These are phyloP conservation scores for Apophysomyces sp. DNA, from an alignment of 371 early-diverging fungal genomes.

Conservation along the genomic window DNA sequence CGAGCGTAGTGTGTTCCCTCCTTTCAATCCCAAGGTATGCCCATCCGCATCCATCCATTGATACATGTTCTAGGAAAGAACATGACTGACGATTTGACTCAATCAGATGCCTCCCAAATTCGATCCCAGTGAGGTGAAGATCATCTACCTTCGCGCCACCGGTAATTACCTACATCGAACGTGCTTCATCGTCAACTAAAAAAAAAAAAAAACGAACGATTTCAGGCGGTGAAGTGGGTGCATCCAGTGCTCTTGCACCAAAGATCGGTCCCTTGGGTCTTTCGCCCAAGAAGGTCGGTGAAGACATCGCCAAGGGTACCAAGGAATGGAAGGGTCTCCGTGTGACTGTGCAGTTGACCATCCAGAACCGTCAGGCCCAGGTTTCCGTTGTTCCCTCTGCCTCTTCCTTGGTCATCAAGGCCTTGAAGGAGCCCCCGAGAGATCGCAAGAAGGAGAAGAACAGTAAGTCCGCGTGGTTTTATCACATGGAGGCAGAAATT, in stretches of 20 bases:
- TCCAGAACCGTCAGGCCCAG: slow-evolving; percentile 99
- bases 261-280: slow-evolving; percentile 99
- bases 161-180: slow-evolving; percentile 61
- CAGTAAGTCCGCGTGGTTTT: slow-evolving; percentile 35
- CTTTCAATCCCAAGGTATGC: not conserved
- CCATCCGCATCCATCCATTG: not conserved
- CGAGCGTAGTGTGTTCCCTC: not conserved
- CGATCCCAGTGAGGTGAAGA: slow-evolving; percentile 89
- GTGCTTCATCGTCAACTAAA: not conserved
- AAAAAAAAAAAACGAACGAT: not conserved
- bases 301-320: slow-evolving; percentile 99
- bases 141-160: slow-evolving; percentile 93
- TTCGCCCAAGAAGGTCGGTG: slow-evolving; percentile 99
- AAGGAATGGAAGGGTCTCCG: slow-evolving; percentile 98
- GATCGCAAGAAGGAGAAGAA: slow-evolving; percentile 99
- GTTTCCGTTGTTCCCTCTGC: slow-evolving; percentile 98
- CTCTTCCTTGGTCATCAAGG: slow-evolving; percentile 97
- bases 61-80: not conserved
- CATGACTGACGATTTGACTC: not conserved
- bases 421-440: slow-evolving; percentile 98
- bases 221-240: slow-evolving; percentile 74
- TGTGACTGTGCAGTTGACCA: slow-evolving; percentile 97
- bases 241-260: slow-evolving; percentile 95
- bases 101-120: slow-evolving; percentile 76
- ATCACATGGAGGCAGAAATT: not conserved